These are phyloP conservation scores for Eutrema heterophyllum DNA, from an alignment of 345 rosid genomes.

Conservation along the genomic window DNA sequence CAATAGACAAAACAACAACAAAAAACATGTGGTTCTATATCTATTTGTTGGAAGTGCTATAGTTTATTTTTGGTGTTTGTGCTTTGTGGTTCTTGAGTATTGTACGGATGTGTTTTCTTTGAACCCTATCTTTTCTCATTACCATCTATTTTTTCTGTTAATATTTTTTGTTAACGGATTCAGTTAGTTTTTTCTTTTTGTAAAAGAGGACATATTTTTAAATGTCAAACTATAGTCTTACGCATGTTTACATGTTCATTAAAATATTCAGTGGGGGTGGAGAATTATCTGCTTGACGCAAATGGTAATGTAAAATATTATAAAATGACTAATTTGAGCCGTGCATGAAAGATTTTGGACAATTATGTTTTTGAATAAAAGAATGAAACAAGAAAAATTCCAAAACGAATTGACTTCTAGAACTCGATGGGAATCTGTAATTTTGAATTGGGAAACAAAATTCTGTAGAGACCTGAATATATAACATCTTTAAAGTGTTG, in stretches of 20 bases:
- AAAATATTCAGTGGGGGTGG: not conserved
- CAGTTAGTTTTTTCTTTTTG: not conserved
- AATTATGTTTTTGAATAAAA: not conserved
- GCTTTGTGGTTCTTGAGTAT: not conserved
- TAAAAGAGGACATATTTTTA: not conserved
- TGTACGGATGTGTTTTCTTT: constrained; percentile 15
- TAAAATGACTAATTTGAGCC: not conserved
- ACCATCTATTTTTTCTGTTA: not conserved
- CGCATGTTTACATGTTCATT: not conserved
- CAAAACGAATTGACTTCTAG: not conserved
- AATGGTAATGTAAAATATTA: not conserved
- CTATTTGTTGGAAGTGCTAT: constrained; percentile 24
- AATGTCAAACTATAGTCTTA: not conserved
- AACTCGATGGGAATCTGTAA: not conserved
- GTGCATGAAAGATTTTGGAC: not conserved
- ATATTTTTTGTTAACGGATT: not conserved
- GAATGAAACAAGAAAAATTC: not conserved
- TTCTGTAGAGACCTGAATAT: not conserved
- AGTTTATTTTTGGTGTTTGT: constrained; percentile 24
- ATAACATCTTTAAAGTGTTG: constrained; percentile 1
- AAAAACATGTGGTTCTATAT: not conserved
- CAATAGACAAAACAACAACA: constrained; percentile 7
- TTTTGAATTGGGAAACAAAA: not conserved
- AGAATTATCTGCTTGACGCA: not conserved
- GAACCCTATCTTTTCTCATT: constrained; percentile 22